Evolutionary conservation across 2,329 filamentous ascomycete species (phyloP), one percentile per base, ranked within the genome.

Genomic region (Aspergillus spinulosporus): DNA sequence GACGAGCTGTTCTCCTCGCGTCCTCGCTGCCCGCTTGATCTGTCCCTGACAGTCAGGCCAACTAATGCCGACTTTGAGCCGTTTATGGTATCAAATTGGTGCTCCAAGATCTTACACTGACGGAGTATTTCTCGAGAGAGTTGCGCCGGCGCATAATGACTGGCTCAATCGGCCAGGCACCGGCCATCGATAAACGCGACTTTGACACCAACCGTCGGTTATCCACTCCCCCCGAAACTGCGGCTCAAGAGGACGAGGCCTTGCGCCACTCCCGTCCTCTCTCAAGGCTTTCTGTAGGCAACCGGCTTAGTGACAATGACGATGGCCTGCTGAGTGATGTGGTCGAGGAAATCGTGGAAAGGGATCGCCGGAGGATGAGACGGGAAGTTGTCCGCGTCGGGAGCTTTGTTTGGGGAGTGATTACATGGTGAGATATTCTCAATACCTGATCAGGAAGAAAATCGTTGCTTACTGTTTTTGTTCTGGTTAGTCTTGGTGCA

Each of bases 401-500:
- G 56, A 83, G 82, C 69, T 87, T 87, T 68, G 73, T 72, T 31
- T 86, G 81, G 80, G 84, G 83, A 36, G 76, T 87, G 53, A 69
- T 87, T 58, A 84, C 79, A 67, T 85, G 83, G 79, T 81, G 70
- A 58, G 72, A 50, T 36, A 34, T 15, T 52, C 9, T 39, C 49
- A 21, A 34, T 34, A 11, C 32, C 11, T 34, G 6, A 34, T 34
- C 31, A 34, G n/a, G 34, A 21, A 21, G 28, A 31, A n/a, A 2
- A 14, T 31, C 9, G 15, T 5, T 44, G 21, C 42, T 44, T 44
- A 34, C 31, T 34, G 31, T 8, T 37, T 11, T 12, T 12, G 21
- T 21, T 21, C 9, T 37, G 34, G 31, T 6, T 12, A 81, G 78
- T 64, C 82, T 97, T 32, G 94, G 90, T 71, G 93, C 92, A 31